phyloP scores from a whole-genome alignment of 2,329 filamentous ascomycete genomes.

The Pseudonectria foliicola region DNA sequence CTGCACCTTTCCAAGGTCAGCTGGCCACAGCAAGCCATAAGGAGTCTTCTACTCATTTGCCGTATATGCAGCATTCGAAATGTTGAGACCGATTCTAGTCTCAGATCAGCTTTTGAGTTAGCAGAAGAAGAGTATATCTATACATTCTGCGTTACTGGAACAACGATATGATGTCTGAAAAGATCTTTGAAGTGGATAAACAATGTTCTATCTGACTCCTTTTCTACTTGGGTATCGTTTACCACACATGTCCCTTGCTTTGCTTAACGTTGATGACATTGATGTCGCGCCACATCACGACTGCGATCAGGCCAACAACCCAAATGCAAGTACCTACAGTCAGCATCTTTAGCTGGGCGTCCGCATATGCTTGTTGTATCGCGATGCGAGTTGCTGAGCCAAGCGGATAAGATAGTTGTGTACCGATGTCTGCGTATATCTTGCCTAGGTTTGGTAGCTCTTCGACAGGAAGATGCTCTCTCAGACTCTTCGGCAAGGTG shows the following conservation, averaged over 20 bases:
- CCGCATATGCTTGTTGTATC: conserved; percentile 36
- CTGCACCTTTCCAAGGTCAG: too few relatives aligned
- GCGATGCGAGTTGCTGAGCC: conserved; percentile 32
- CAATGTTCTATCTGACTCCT: too few relatives aligned
- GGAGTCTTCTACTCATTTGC: too few relatives aligned
- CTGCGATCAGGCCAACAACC: conserved; percentile 9
- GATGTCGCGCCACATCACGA: conserved; percentile 17
- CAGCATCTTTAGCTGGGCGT: conserved; percentile 32
- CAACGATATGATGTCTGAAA: too few relatives aligned
- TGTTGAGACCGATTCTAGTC: too few relatives aligned
- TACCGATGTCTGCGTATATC: conserved; percentile 27
- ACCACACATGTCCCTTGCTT: conserved; percentile 8
- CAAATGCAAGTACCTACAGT: conserved; percentile 18
- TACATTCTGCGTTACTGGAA: too few relatives aligned
- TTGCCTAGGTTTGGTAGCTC: conserved; percentile 31
- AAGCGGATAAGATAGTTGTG: conserved; percentile 29
- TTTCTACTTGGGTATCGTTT: too few relatives aligned
- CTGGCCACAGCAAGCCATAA: too few relatives aligned
- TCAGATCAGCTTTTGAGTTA: too few relatives aligned
- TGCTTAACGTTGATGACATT: conserved; percentile 13
- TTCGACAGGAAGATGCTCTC: conserved; percentile 28
- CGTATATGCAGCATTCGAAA: too few relatives aligned
- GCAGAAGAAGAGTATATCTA: too few relatives aligned
- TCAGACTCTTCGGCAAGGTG: conserved; percentile 31
- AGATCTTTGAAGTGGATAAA: too few relatives aligned